Evolutionary conservation across 805 yeast genomes (phyloP), one percentile per base, ranked within the genome.

Genomic region (Suhomyces pyralidae): DNA sequence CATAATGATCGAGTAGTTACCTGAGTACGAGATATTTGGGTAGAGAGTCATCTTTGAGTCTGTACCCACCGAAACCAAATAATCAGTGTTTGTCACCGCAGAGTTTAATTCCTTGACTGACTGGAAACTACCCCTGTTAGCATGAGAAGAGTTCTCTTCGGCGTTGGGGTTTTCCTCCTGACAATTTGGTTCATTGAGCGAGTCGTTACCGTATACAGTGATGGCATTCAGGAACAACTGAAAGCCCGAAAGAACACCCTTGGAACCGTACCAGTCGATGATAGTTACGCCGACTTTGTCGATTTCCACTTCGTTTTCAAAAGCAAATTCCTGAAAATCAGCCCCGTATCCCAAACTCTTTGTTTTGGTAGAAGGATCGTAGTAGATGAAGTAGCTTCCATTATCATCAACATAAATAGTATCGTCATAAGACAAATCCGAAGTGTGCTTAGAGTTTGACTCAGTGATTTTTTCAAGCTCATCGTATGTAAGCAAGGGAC

Each of bases 311-410:
- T 76, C 68, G 64, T 93, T 86, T 40, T 84, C 88, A 64, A 94
- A 88, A 1, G 84, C 84, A 71, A 90, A 94, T 54, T 92, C 97
- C 63, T 88, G 93, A 62, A 78, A 90, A n/a, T 73, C 67, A 3
- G 73, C 48, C 1, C 80, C 77, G 56, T 77, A 80, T 1, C 77
- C 76, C 54, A 76, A 59, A 30, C 68, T 67, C 40, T 68, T 71
- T 1, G 77, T 62, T 52, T 64, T 63, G 7, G 72, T 63, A 5
- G 64, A 54, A 6, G 67, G 59, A 55, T 73, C 76, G 51, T 68
- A 69, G 58, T 74, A 75, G 40, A 57, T 60, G 46, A 71, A 55
- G 53, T 55, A 72, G 5, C 75, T 63, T 12, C 79, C 80, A 51
- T 69, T 64, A 3, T 63, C 61, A 42, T 67, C 67, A 28, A 67